phyloP scores from a whole-genome alignment of 495 filamentous ascomycete genomes.

The Tuber brumale region DNA sequence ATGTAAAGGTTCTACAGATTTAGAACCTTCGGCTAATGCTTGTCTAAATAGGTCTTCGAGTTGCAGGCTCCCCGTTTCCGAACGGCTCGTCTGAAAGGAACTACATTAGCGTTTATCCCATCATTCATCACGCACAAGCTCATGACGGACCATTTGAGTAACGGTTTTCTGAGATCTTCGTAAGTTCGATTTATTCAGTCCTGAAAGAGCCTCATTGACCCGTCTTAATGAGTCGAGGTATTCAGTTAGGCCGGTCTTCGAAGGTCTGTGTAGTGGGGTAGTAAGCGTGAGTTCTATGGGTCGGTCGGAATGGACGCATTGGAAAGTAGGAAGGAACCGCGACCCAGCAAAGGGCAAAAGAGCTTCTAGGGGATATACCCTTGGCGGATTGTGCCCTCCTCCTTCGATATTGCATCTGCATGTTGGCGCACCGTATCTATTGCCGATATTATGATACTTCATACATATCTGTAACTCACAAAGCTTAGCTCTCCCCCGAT shows the following conservation, averaged over 20 bases:
- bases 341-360: neutral
- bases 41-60: constrained; percentile 76
- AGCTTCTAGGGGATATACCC: constrained; percentile 50
- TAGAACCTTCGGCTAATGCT: constrained; percentile 63
- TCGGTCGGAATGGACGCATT: neutral
- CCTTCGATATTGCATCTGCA: constrained; percentile 74
- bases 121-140: neutral
- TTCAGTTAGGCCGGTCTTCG: constrained; percentile 70
- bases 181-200: constrained; percentile 80
- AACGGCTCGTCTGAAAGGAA: constrained; percentile 55
- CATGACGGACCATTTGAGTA: constrained; percentile 49
- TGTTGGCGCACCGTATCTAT: constrained; percentile 85
- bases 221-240: constrained; percentile 86
- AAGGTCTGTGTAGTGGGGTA: constrained; percentile 51
- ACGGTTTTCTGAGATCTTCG: constrained; percentile 87
- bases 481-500: constrained; percentile 14
- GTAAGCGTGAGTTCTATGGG: neutral
- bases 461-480: constrained; percentile 62
- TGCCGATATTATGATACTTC: constrained; percentile 67
- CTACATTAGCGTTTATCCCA: neutral
- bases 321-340: neutral
- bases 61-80: constrained; percentile 69
- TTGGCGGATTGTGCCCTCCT: constrained; percentile 82
- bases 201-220: constrained; percentile 67
- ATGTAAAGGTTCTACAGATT: constrained; percentile 78